A percentile compares a stretch with the other conserved stretches of the same genome.
phyloP scores from a whole-genome alignment of 2,329 filamentous ascomycete genomes.

The Colletotrichum liriopes region DNA sequence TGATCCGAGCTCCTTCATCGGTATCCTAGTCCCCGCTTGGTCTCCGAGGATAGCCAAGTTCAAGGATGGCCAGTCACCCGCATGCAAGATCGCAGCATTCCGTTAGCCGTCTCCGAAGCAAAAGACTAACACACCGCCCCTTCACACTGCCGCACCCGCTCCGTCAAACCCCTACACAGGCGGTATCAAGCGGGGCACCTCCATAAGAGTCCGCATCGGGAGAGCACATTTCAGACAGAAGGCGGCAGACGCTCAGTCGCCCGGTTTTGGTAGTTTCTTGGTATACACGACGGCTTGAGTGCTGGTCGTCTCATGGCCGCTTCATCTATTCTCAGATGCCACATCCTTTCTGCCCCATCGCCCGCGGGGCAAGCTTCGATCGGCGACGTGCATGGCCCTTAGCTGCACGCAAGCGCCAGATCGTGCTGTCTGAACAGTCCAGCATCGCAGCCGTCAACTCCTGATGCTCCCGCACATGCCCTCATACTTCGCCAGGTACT shows the following conservation, averaged over 20 bases:
- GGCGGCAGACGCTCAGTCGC: neutral
- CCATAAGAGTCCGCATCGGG: neutral
- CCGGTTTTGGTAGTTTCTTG: conserved; percentile 10
- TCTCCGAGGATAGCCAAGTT: neutral
- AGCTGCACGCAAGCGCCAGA: conserved; percentile 12
- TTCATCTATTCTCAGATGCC: conserved; percentile 27
- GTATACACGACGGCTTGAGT: conserved; percentile 30
- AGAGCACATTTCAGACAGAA: neutral
- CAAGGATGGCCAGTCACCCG: neutral
- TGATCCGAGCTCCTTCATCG: conserved; percentile 2
- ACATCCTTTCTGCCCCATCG: conserved; percentile 2
- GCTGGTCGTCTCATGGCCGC: conserved; percentile 22
- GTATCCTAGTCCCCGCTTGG: conserved; percentile 15
- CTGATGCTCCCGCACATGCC: conserved; percentile 3
- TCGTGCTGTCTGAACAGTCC: conserved; percentile 10
- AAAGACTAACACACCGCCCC: neutral
- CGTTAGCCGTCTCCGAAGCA: neutral
- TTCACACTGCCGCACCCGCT: neutral
- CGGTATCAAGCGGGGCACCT: neutral
- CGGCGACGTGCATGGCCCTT: conserved; percentile 12
- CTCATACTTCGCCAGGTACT: neutral
- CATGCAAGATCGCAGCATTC: neutral
- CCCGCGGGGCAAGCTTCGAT: conserved; percentile 21
- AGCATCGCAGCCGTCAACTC: conserved; percentile 7
- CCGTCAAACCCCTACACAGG: neutral